Evolutionary conservation across 306 rosid species (phyloP).

Genomic region (Trichosanthes truncata): DNA sequence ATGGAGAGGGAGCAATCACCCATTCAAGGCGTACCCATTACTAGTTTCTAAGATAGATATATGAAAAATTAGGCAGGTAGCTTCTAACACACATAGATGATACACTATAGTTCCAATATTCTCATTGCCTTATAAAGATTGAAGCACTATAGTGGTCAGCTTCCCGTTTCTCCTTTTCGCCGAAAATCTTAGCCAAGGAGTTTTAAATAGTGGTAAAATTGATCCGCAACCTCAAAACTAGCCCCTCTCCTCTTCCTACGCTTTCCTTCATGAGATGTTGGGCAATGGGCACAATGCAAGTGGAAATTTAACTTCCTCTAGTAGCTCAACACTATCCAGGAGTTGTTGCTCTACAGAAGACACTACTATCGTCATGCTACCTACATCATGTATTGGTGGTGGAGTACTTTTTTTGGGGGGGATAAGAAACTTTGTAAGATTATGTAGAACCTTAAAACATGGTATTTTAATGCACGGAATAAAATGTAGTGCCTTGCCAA

Average conservation of each 20-base stretch:
- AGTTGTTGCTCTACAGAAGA: not conserved
- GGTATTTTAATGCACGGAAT: not conserved
- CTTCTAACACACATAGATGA: not conserved
- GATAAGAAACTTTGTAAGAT: not conserved
- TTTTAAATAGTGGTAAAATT: not conserved
- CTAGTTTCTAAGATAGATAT: not conserved
- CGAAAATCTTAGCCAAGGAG: not conserved
- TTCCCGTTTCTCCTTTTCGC: not conserved
- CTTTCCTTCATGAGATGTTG: not conserved
- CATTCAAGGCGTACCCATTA: not conserved
- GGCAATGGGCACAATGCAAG: not conserved
- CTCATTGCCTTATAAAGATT: not conserved
- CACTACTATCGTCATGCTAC: not conserved
- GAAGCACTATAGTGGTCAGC: not conserved
- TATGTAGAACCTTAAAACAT: not conserved
- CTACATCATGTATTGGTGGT: not conserved
- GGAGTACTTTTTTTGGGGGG: not conserved
- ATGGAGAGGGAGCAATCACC: not conserved
- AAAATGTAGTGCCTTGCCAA: not conserved
- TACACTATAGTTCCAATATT: not conserved
- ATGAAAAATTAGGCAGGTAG: not conserved
- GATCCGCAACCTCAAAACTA: not conserved
- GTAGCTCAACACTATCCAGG: not conserved
- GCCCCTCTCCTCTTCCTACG: not conserved
- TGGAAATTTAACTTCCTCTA: not conserved